Evolutionary conservation across 768 basidiomycete genomes (phyloP), one percentile per base, ranked within the genome.

Genomic region (Myochromella boudieri): DNA sequence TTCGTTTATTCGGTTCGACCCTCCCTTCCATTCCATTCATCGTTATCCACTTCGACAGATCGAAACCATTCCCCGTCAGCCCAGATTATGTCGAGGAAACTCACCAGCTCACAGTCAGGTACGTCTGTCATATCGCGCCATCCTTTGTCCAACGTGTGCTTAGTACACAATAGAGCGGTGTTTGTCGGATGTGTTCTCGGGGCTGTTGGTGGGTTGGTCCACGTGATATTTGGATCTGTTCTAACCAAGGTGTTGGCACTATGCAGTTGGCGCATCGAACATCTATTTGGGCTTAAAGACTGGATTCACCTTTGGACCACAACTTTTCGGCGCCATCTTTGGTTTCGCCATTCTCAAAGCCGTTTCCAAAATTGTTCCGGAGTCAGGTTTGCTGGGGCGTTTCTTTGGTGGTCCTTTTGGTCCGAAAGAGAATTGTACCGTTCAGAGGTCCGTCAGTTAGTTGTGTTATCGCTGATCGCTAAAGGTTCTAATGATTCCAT

Each of bases 261-360:
- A 12, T 17, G 9, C 29, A 60, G 77, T 84, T 21, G 75, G 77
- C 37, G 78, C 82, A 10, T 80, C 78, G 38, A 82, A 82, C 60
- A 78, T 86, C 49, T 84, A 86, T 60, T 77, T 84, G 17, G 81
- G 84, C 29, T 62, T 85, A 48, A 84, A 85, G 66, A 84, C 83
- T 1, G 83, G 82, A 18, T 82, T 81, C 60, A 82, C 80, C 2
- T 83, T 84, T 59, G 82, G 81, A 24, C 76, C 80, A 24, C 78
- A 80, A 46, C 65, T 82, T 6, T 84, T 84, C 50, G 82, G 81
- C 49, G 70, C 78, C 27, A 81, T 80, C 51, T 80, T 81, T 53
- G 80, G 79, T 38, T 82, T 76, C 54, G 79, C 80, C 20, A 82
- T 82, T 52, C 63, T 84, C 44, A 81, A 84, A 52, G 74, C 80